phyloP scores from a whole-genome alignment of 345 rosid species.

The Leavenworthia alabamica region DNA sequence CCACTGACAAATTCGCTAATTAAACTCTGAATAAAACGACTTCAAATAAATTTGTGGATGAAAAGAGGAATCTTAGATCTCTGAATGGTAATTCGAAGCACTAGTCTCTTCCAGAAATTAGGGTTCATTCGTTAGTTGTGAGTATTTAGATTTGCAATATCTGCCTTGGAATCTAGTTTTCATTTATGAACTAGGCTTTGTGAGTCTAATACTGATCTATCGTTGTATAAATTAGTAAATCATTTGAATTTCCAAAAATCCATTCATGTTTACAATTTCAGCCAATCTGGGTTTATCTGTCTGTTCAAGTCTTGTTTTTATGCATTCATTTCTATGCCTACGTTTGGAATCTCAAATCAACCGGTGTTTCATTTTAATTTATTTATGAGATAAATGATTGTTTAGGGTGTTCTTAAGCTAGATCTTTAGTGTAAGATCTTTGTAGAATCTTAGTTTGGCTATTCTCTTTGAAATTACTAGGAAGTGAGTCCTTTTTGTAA shows the following conservation, averaged over 20 bases:
- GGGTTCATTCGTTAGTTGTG: slow-evolving; percentile 3
- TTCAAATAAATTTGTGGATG: not conserved
- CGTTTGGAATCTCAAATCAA: not conserved
- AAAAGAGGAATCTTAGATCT: not conserved
- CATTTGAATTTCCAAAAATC: not conserved
- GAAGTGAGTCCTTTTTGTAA: not conserved
- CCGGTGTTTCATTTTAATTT: not conserved
- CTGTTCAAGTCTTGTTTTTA: not conserved
- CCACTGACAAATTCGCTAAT: slow-evolving; percentile 1
- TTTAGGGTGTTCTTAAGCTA: not conserved
- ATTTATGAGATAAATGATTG: not conserved
- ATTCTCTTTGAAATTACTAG: not conserved
- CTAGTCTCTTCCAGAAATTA: slow-evolving; percentile 9
- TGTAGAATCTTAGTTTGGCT: not conserved
- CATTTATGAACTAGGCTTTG: not conserved
- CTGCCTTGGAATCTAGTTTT: not conserved
- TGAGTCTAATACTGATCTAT: not conserved
- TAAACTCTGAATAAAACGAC: not conserved
- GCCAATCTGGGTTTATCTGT: not conserved
- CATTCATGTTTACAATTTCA: not conserved
- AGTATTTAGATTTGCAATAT: not conserved
- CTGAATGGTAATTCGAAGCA: slow-evolving; percentile 14
- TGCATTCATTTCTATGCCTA: not conserved
- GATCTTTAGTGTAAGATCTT: not conserved
- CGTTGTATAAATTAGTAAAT: not conserved